Evolutionary conservation across 805 yeast species (phyloP), one percentile per base, ranked within the genome.

Genomic region (Millerozyma miso): DNA sequence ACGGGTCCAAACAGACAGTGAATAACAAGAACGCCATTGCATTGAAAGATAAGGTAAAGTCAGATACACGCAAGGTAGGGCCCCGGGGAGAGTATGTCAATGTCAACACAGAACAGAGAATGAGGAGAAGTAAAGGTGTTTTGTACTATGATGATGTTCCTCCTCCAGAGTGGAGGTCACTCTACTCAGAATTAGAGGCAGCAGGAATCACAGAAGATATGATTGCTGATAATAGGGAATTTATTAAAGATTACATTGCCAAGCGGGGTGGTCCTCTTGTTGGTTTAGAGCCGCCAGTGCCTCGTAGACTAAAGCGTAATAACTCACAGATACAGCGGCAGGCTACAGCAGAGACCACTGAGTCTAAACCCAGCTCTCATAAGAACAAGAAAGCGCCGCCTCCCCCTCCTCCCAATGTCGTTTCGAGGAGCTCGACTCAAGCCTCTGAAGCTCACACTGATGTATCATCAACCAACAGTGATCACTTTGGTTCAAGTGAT

Each of bases 1-100:
- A 89, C 62, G 98, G 85, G 1, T 83, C 95, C 26, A 89, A 86
- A 63, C 85, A 83, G 46, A 93, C 99, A 0, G 71, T 81, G 12
- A 81, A 80, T 56, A 93, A 91, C 66, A 88, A 86, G 54, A 88
- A 87, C 54, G 97, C 97, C 3, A 77, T 90, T 50, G 93, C 90
- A 7, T 67, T 88, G 59, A 81, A 83, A 59, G 69, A 69, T 20
- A 69, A 67, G 1, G 62, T 53, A 5, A 50, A 48, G 13, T 63
- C 66, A 7, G 54, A 43, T 4, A 47, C 36, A 6, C 43, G 41
- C 13, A 56, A 51, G 37, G 71, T 71, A 4, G 90, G 91, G 1
- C 85, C 86, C 15, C 62, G 91, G 40, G 91, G 91, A 20, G 86
- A 80, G 46, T 71, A 48, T 37, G 58, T 66, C 33, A 75, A 73